These are phyloP conservation scores for Jaapia argillacea DNA, from an alignment of 768 basidiomycete genomes.

Conservation along the genomic window DNA sequence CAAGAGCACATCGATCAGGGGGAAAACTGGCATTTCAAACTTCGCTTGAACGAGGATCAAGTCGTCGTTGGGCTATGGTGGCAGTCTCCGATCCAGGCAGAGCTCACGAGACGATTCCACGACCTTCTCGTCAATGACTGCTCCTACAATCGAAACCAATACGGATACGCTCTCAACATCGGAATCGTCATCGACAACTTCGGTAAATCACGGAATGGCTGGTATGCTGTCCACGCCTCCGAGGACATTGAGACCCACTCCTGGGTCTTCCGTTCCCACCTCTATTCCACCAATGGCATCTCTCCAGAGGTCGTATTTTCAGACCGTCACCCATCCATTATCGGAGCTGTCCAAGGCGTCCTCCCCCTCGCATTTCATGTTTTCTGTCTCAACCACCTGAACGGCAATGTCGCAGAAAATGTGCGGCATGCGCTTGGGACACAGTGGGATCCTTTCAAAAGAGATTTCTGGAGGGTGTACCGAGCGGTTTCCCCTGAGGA, in stretches of 20 bases:
- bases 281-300: neutral
- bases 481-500: constrained; percentile 20
- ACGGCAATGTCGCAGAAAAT: neutral
- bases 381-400: neutral
- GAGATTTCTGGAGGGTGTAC: constrained; percentile 20
- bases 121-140: neutral
- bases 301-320: neutral
- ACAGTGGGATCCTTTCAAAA: constrained; percentile 15
- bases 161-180: neutral
- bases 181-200: neutral
- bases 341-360: neutral
- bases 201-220: neutral
- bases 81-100: neutral
- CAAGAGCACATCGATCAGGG: neutral
- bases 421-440: constrained; percentile 7
- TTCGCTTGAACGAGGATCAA: neutral
- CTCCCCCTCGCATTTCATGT: neutral
- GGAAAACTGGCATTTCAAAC: neutral
- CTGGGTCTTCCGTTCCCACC: neutral
- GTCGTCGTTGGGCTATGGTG: neutral
- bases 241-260: neutral
- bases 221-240: neutral
- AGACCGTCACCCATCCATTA: neutral
- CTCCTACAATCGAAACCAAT: neutral
- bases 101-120: neutral